phyloP scores from a whole-genome alignment of 1,139 yeast species.

The Blastobotrys illinoisensis region DNA sequence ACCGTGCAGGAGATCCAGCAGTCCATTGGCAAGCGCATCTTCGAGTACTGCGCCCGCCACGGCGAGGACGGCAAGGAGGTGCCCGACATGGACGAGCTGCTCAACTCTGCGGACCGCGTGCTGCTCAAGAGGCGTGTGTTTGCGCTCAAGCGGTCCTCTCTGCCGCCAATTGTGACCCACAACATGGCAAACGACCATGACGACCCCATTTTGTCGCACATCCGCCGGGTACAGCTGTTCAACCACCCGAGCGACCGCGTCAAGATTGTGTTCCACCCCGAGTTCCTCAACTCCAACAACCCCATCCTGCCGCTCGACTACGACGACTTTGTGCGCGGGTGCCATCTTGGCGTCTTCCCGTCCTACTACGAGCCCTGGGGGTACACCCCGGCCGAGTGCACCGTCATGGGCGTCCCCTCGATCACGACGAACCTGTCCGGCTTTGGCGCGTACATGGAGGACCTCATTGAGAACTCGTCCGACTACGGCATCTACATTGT shows the following conservation, averaged over 20 bases:
- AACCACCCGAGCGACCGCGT: constrained; percentile 88
- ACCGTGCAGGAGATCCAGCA: constrained; percentile 87
- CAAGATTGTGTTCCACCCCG: constrained; percentile 95
- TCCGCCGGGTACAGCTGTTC: constrained; percentile 86
- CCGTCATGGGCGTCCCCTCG: constrained; percentile 99
- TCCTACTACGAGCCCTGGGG: constrained; percentile 99
- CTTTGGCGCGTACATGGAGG: constrained; percentile 98
- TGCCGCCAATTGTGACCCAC: constrained; percentile 98
- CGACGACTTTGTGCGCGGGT: constrained; percentile 96
- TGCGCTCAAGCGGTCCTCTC: constrained; percentile 79
- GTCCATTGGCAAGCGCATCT: constrained; percentile 78
- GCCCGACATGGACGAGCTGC: constrained; percentile 69
- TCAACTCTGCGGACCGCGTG: constrained; percentile 85
- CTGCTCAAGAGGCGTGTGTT: constrained; percentile 86
- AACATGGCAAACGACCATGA: constrained; percentile 89
- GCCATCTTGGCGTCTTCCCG: constrained; percentile 97
- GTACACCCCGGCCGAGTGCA: constrained; percentile 98
- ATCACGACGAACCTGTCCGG: constrained; percentile 95
- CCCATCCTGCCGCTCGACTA: constrained; percentile 91
- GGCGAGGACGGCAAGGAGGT: constrained; percentile 59
- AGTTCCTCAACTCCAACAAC: constrained; percentile 88
- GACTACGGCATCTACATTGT: constrained; percentile 97
- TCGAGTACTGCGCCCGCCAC: constrained; percentile 85
- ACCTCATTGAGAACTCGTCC: constrained; percentile 85
- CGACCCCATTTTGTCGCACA: constrained; percentile 89